A percentile compares a stretch with the other conserved stretches of the same genome.
These are phyloP conservation scores for Endocalyx cinctus DNA, from an alignment of 2,329 filamentous ascomycete genomes.

Conservation along the genomic window DNA sequence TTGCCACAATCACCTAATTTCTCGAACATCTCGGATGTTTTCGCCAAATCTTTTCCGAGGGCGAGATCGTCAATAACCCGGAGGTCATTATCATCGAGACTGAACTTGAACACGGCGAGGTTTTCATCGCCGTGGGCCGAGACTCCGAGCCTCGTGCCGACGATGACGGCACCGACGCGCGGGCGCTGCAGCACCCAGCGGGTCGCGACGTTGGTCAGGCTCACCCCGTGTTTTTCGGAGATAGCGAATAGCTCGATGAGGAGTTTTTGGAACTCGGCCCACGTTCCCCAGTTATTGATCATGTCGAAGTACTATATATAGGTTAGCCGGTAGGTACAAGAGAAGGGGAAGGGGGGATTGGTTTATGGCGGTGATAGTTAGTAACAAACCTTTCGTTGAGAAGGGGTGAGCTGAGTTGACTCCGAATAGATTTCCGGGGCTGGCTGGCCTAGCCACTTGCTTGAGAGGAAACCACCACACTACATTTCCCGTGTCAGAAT, in stretches of 20 bases:
- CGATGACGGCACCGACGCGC: slow-evolving; percentile 29
- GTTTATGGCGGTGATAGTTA: neutral
- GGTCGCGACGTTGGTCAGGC: slow-evolving; percentile 25
- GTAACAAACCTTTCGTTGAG: slow-evolving; percentile 28
- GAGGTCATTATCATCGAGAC: slow-evolving; percentile 19
- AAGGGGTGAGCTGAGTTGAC: slow-evolving; percentile 26
- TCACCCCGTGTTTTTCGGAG: slow-evolving; percentile 22
- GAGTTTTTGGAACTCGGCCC: slow-evolving; percentile 26
- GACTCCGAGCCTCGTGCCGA: slow-evolving; percentile 27
- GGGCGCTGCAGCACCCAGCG: slow-evolving; percentile 30
- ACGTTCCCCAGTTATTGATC: slow-evolving; percentile 26
- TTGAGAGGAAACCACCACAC: slow-evolving; percentile 33
- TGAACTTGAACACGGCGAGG: slow-evolving; percentile 19
- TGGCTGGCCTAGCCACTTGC: slow-evolving; percentile 26
- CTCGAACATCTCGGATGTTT: slow-evolving; percentile 15
- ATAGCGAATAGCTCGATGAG: slow-evolving; percentile 17
- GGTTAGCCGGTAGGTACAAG: neutral
- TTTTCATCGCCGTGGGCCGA: slow-evolving; percentile 24
- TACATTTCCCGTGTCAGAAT: slow-evolving; percentile 4
- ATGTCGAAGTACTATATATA: slow-evolving; percentile 24
- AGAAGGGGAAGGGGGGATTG: neutral
- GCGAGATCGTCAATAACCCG: slow-evolving; percentile 18
- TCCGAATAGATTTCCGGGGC: slow-evolving; percentile 27
- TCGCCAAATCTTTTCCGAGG: slow-evolving; percentile 13
- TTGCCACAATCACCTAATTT: slow-evolving; percentile 28